Evolutionary conservation across 257 asterid species (phyloP).

Genomic region (Misopates orontium): DNA sequence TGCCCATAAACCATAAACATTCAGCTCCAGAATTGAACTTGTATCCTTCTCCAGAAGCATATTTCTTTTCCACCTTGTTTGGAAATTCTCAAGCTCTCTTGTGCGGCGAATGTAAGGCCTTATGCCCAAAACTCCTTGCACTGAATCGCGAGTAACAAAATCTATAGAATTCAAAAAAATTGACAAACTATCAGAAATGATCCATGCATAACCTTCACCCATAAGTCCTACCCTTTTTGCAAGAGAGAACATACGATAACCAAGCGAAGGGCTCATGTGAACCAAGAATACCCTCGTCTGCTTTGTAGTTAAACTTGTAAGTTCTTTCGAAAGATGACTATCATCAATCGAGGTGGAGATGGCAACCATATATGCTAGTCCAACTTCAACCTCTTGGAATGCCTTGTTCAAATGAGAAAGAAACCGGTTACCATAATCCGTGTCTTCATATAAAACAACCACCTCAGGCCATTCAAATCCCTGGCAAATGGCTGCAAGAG

Average conservation of each 20-base stretch:
- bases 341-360: constrained; percentile 31
- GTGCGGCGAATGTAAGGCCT: constrained; percentile 48
- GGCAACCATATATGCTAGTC: constrained; percentile 21
- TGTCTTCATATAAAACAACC: constrained; percentile 52
- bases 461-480: constrained; percentile 48
- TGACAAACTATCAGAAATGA: constrained; percentile 56
- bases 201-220: constrained; percentile 63
- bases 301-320: constrained; percentile 23
- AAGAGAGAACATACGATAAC: constrained; percentile 33
- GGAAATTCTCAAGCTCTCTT: constrained; percentile 38
- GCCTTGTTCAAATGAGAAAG: constrained; percentile 40
- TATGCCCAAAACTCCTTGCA: constrained; percentile 72
- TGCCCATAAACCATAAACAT: constrained; percentile 58
- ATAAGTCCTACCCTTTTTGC: constrained; percentile 47
- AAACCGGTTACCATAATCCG: constrained; percentile 46
- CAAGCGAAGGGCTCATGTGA: constrained; percentile 46
- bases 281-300: constrained; percentile 45
- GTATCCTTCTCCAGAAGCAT: constrained; percentile 20
- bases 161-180: constrained; percentile 45
- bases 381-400: constrained; percentile 38
- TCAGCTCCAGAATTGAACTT: constrained; percentile 35
- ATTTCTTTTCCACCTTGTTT: constrained; percentile 47
- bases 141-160: constrained; percentile 38
- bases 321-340: constrained; percentile 20
- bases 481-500: constrained; percentile 50